phyloP scores from a whole-genome alignment of 2,329 filamentous ascomycete genomes.

The Metarhizium sp. region DNA sequence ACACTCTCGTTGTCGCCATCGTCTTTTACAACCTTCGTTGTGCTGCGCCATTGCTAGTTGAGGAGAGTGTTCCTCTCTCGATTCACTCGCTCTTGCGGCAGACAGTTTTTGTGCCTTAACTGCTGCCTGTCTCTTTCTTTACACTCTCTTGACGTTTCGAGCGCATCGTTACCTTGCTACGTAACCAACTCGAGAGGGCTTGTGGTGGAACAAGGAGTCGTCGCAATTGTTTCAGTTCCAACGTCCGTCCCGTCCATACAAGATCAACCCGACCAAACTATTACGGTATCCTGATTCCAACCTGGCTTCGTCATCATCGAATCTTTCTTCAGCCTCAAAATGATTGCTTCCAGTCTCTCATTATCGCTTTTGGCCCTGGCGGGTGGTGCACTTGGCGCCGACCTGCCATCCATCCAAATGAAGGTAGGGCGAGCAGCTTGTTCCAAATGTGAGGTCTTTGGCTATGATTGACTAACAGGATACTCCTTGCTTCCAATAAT shows the following conservation, averaged over 20 bases:
- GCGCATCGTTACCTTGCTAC: background rate
- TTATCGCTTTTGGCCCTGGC: conserved; percentile 29
- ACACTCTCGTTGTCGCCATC: background rate
- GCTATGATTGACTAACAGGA: background rate
- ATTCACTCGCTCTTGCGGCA: background rate
- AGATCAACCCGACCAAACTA: background rate
- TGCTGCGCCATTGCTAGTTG: background rate
- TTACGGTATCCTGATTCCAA: too few relatives aligned
- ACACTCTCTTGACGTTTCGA: background rate
- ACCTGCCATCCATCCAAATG: conserved; percentile 52
- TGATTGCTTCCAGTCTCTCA: conserved; percentile 23
- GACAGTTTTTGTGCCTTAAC: background rate
- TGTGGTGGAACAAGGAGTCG: background rate
- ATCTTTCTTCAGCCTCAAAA: conserved; percentile 11
- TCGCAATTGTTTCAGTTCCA: background rate
- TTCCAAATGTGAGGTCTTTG: background rate
- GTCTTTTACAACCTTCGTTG: background rate
- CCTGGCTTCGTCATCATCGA: background rate
- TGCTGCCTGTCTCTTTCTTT: background rate
- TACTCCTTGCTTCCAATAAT: conserved; percentile 6
- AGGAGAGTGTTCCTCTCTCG: background rate
- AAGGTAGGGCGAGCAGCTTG: conserved; percentile 44
- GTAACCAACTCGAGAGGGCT: background rate
- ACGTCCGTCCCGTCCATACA: background rate
- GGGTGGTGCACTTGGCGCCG: conserved; percentile 30